phyloP scores from a whole-genome alignment of 768 basidiomycete species.

The Rhodotorula toruloides region DNA sequence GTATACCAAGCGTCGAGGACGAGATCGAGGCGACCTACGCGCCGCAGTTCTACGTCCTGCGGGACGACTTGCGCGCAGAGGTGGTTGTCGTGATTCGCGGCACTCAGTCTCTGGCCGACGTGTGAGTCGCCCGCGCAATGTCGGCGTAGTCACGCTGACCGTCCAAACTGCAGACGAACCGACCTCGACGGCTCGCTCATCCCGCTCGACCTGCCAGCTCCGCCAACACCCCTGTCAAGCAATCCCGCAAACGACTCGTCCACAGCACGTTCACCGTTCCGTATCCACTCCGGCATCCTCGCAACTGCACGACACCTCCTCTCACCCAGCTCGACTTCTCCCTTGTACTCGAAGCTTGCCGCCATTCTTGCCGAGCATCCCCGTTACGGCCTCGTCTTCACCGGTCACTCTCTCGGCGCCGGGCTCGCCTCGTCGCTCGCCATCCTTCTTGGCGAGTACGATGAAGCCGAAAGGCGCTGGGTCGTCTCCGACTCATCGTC shows the following conservation, averaged over 20 bases:
- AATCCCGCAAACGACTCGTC: not conserved
- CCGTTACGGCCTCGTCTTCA: conserved; percentile 23
- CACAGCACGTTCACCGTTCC: not conserved
- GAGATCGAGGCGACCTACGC: conserved; percentile 7
- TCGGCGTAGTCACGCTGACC: not conserved
- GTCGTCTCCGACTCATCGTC: not conserved
- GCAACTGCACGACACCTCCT: conserved; percentile 24
- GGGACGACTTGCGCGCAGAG: conserved; percentile 25
- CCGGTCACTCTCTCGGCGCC: conserved; percentile 34
- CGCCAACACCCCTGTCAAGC: not conserved
- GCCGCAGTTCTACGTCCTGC: conserved; percentile 30
- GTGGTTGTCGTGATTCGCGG: conserved; percentile 31
- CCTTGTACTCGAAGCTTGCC: conserved; percentile 16
- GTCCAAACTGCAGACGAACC: conserved; percentile 11
- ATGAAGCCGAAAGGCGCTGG: not conserved
- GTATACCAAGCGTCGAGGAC: not conserved
- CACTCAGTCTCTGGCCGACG: conserved; percentile 33
- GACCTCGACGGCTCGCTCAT: conserved; percentile 32
- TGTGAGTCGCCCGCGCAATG: not conserved
- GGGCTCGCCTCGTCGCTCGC: conserved; percentile 25
- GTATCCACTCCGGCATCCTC: conserved; percentile 29
- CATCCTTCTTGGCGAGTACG: conserved; percentile 21
- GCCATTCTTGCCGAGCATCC: conserved; percentile 17
- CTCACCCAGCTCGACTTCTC: not conserved
- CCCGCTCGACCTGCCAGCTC: not conserved